Evolutionary conservation across 805 yeast genomes (phyloP).

Genomic region (Ogataea thermomethanolica): DNA sequence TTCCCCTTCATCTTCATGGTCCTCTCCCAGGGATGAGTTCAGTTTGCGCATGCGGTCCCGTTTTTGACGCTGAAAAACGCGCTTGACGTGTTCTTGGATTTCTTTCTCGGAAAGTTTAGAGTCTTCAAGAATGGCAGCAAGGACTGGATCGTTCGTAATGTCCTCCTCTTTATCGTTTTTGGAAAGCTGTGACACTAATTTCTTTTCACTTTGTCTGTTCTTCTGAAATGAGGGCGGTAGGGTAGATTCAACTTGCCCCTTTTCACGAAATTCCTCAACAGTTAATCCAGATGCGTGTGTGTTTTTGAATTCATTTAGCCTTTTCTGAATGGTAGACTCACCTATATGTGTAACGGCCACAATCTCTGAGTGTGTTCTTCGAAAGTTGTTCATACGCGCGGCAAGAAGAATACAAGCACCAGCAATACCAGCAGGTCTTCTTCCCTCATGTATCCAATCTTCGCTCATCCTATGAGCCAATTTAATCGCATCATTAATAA

Average conservation of each 20-base stretch:
- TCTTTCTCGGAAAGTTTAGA: slow-evolving; percentile 45
- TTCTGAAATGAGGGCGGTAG: slow-evolving; percentile 81
- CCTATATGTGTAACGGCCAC: slow-evolving; percentile 96
- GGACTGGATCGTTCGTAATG: slow-evolving; percentile 39
- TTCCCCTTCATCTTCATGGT: slow-evolving; percentile 10
- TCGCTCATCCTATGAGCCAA: slow-evolving; percentile 87
- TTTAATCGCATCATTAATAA: slow-evolving; percentile 81
- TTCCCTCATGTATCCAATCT: slow-evolving; percentile 95
- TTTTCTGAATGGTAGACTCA: slow-evolving; percentile 85
- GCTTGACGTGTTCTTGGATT: slow-evolving; percentile 33
- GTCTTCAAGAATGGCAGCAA: slow-evolving; percentile 42
- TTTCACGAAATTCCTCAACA: slow-evolving; percentile 62
- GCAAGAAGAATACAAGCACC: slow-evolving; percentile 94
- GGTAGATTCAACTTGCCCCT: slow-evolving; percentile 41
- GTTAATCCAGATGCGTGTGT: slow-evolving; percentile 75
- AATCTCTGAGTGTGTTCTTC: slow-evolving; percentile 88
- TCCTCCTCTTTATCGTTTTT: slow-evolving; percentile 40
- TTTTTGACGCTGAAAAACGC: slow-evolving; percentile 29
- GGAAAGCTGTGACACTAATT: slow-evolving; percentile 25
- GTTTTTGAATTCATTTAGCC: slow-evolving; percentile 81
- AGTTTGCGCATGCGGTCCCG: slow-evolving; percentile 22
- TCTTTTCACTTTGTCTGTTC: slow-evolving; percentile 51
- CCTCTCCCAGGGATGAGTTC: slow-evolving; percentile 12
- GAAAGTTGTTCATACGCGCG: slow-evolving; percentile 92
- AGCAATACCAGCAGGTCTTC: slow-evolving; percentile 98